These are phyloP conservation scores for Mytilinidion resinicola DNA, from an alignment of 495 filamentous ascomycete genomes.

Conservation along the genomic window DNA sequence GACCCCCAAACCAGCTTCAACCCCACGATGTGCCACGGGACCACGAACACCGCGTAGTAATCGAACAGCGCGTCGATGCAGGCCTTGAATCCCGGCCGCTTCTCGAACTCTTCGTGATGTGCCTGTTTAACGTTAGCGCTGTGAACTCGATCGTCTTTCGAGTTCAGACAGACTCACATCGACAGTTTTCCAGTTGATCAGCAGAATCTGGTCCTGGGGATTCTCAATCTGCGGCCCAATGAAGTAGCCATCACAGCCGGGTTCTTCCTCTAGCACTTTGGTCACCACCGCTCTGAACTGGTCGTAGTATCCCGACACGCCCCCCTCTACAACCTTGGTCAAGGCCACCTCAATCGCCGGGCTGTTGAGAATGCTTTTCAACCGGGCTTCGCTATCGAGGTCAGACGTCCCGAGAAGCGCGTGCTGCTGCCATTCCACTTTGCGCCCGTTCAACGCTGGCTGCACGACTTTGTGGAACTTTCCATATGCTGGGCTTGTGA, in stretches of 20 bases:
- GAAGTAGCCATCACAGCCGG: neutral
- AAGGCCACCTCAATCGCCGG: neutral
- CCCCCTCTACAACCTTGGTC: neutral
- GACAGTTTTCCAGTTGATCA: slow-evolving; percentile 1
- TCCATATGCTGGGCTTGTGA: neutral
- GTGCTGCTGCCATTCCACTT: slow-evolving; percentile 1
- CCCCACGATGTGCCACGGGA: neutral
- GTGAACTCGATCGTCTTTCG: too few relatives aligned
- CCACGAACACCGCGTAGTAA: neutral
- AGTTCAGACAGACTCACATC: neutral
- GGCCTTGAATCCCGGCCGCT: neutral
- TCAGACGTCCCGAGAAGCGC: neutral
- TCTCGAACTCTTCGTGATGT: slow-evolving; percentile 1
- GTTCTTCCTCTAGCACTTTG: neutral
- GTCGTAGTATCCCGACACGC: neutral
- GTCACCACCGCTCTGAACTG: neutral
- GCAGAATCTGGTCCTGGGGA: neutral
- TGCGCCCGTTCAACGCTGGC: neutral
- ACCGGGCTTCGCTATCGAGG: neutral
- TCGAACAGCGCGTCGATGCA: neutral
- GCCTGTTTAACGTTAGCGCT: neutral
- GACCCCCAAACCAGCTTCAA: neutral
- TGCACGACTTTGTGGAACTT: neutral
- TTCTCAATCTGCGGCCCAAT: neutral
- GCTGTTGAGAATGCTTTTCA: neutral